Base-by-base conservation (phyloP, 371 early-diverging fungal genomes). In the Saksenaea oblongispora region DNA sequence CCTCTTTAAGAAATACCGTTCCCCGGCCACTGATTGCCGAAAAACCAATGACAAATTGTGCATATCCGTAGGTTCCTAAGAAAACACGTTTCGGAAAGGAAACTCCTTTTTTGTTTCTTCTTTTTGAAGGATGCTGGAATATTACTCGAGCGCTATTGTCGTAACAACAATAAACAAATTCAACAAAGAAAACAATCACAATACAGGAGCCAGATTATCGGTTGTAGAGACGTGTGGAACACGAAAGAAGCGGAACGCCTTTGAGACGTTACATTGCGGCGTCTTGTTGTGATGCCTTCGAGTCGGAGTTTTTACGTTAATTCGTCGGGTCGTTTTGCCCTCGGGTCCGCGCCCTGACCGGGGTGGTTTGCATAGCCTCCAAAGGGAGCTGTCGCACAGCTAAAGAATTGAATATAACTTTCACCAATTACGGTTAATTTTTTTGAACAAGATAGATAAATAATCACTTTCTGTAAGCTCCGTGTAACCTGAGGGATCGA, bases 341-440 rank as follows among this genome's bases (percentile, higher is more conserved):
- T 47, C 18, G 51, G 51, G 51, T 17, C 51, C 26, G 51, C 51
- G 51, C 51, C 51, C 51, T 47, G 39, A 39, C 39, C 39, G 39
- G 39, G 39, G 39, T n/a, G 39, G 10, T 39, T n/a, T 39, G 39
- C 39, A 39, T 39, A 39, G 11, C 39, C 2, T 39, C 42, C 51
- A 47, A 47, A 17, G 51, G 18, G 17, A 24, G 22, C 39, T 11
- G 51, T 47, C 22, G 51, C 51, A 47, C 51, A 47, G 51, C 22
- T 7, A 22, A 17, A 47, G 39, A 5, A 47, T 22, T 47, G 42
- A n/a, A 41, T 41, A 14, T 41, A 17, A n/a, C 18, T 41, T 41
- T 18, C 22, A 47, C 24, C 51, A 11, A 47, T 22, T n/a, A 11
- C 15, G 39, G 11, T 11, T 14, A 39, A 1, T 39, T 17, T 47